Percentiles rank a stretch among this genome's conserved stretches.
Conservation (phyloP, 2,329 filamentous ascomycete species). For the Cytospora piceicola region DNA sequence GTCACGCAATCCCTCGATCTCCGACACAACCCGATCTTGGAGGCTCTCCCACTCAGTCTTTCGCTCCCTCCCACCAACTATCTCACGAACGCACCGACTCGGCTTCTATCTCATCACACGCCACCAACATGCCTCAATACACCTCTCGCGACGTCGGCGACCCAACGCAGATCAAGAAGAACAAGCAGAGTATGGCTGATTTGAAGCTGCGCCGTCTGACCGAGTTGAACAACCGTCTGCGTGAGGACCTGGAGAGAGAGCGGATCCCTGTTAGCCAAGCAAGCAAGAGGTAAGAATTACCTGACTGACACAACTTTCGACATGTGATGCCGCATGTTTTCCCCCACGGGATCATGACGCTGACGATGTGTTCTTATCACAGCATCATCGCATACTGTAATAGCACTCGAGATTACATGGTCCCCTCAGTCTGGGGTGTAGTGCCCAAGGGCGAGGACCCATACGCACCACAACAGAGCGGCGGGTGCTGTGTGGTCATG, state of each 20-base stretch:
- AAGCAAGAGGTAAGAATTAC: slow-evolving; percentile 71
- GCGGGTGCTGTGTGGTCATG: slow-evolving; percentile 95
- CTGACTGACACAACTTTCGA: neutral
- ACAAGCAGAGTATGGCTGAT: slow-evolving; percentile 99
- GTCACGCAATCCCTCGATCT: slow-evolving; percentile 20
- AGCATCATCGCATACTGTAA: slow-evolving; percentile 99
- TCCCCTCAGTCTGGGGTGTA: slow-evolving; percentile 92
- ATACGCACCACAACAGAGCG: slow-evolving; percentile 93
- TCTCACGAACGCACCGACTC: slow-evolving; percentile 30
- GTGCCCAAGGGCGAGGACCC: slow-evolving; percentile 96
- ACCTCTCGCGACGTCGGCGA: slow-evolving; percentile 70
- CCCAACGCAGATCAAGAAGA: slow-evolving; percentile 76
- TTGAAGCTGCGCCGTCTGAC: slow-evolving; percentile 95
- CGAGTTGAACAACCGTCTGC: slow-evolving; percentile 93
- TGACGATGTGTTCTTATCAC: slow-evolving; percentile 30
- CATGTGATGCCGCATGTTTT: no score
- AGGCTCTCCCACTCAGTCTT: slow-evolving; percentile 23
- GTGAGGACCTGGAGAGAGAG: slow-evolving; percentile 93
- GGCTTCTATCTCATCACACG: slow-evolving; percentile 33
- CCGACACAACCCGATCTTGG: slow-evolving; percentile 23
- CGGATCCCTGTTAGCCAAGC: slow-evolving; percentile 95
- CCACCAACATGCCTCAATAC: slow-evolving; percentile 64
- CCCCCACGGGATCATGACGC: slow-evolving; percentile 2
- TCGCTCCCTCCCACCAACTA: slow-evolving; percentile 31
- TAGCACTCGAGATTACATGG: slow-evolving; percentile 98